A percentile compares a stretch with the other conserved stretches of the same genome.
Conservation (phyloP, 169 alveolate genomes). For the Fabrea salina region DNA sequence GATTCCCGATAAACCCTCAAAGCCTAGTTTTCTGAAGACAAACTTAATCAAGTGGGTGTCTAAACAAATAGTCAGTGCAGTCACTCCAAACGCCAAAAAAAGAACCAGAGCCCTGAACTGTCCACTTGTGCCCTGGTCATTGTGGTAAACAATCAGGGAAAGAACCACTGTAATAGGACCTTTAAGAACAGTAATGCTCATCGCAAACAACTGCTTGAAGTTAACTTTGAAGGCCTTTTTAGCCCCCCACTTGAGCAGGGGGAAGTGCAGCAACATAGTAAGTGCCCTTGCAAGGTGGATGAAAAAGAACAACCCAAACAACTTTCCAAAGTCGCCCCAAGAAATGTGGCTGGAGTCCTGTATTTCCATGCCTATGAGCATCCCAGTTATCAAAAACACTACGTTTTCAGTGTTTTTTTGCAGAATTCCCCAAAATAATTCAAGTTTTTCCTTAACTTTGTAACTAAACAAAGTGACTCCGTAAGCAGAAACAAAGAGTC, state of each 20-base stretch:
- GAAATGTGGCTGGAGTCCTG: neutral
- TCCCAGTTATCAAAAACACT: conserved; percentile 55
- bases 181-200: conserved; percentile 58
- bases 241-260: conserved; percentile 35
- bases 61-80: neutral
- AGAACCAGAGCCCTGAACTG: neutral
- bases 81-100: neutral
- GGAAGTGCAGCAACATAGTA: conserved; percentile 39
- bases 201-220: conserved; percentile 34
- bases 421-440: conserved; percentile 51
- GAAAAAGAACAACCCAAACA: neutral
- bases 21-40: neutral
- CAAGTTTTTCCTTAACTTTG: conserved; percentile 54
- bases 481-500: conserved; percentile 57
- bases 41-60: neutral
- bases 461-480: conserved; percentile 60
- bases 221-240: conserved; percentile 55
- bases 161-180: conserved; percentile 63
- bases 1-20: neutral
- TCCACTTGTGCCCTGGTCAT: conserved; percentile 28
- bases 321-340: neutral
- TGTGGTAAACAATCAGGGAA: conserved; percentile 44
- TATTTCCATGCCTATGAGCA: conserved; percentile 48
- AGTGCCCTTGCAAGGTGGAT: conserved; percentile 26
- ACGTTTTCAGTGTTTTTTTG: conserved; percentile 46